Base-by-base conservation (phyloP, 176 grass and related monocot genomes). In the Panicum miliaceum region DNA sequence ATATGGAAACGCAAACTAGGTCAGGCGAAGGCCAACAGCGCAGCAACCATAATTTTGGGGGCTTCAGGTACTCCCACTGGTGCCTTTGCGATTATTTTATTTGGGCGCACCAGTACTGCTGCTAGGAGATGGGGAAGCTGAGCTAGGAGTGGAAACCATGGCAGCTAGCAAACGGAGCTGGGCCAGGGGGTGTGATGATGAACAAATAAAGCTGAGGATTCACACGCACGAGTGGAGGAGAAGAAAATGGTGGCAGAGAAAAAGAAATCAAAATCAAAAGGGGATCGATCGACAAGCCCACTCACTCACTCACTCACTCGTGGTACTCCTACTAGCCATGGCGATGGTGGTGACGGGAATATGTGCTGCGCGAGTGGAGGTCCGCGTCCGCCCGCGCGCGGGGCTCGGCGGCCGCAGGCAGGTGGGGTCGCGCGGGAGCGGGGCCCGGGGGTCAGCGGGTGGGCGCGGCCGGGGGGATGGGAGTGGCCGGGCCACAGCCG, bases 1-100 rank as follows among this genome's bases (percentile, higher is more conserved):
- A 86, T 90, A 83, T 83, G 84, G 88, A 85, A 86, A 77, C 34
- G 65, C 14, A 4, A 34, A 81, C 63, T 81, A 56, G 63, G 64
- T 37, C 64, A 69, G 47, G 79, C 34, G 8, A 54, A 54, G 20
- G 64, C 64, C 47, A 81, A 68, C 78, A 68, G 20, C 34, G 15
- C 29, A 37, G 3, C 77, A 23, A 22, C 71, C 45, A 52, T 12
- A 22, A 38, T 18, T 68, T 68, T 53, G n/a, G 4, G 46, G 20
- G 62, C 20, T 53, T 53, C 78, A 68, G 47, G 63, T 54, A 25
- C 77, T 35, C 43, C 41, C 20, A 27, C 60, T 51, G 8, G 41
- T 48, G 40, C 40, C 5, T 4, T 50, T 58, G 8, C 2, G 1
- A 6, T 50, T 71, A 11, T 3, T 73, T 48, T 29, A 73, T 73